Conservation (phyloP, 352 stramenopile genomes). For the Pythium utonaiense region DNA sequence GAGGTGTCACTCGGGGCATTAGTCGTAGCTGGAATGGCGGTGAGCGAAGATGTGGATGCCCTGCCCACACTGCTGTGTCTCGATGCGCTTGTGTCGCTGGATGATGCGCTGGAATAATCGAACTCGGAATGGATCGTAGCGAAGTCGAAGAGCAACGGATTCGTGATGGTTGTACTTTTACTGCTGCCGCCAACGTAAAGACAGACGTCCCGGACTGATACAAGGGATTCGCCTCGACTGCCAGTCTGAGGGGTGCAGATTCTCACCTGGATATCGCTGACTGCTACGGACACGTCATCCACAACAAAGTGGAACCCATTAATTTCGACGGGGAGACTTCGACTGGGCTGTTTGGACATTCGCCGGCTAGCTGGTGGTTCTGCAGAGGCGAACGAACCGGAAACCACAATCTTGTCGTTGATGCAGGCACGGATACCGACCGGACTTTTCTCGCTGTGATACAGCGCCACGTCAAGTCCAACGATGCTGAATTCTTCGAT, state of each 20-base stretch:
- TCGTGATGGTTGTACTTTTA: slow-evolving; percentile 8
- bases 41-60: background rate
- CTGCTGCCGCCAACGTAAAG: slow-evolving; percentile 44
- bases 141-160: slow-evolving; percentile 20
- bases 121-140: background rate
- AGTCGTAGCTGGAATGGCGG: background rate
- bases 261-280: slow-evolving; percentile 57
- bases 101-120: background rate
- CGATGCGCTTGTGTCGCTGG: background rate
- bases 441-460: slow-evolving; percentile 63
- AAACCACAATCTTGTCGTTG: slow-evolving; percentile 52
- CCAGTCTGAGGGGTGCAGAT: slow-evolving; percentile 61
- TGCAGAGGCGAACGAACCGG: slow-evolving; percentile 34
- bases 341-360: background rate
- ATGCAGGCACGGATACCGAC: slow-evolving; percentile 64
- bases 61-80: background rate
- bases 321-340: slow-evolving; percentile 6
- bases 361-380: slow-evolving; percentile 13
- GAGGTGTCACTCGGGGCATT: background rate
- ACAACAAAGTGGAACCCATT: slow-evolving; percentile 32
- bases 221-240: slow-evolving; percentile 60
- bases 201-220: slow-evolving; percentile 49
- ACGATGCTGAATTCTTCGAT: slow-evolving; percentile 60
- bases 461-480: slow-evolving; percentile 65
- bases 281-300: slow-evolving; percentile 40